A percentile compares a stretch with the other conserved stretches of the same genome.
phyloP scores from a whole-genome alignment of 768 basidiomycete genomes.

The Roridomyces roridus region DNA sequence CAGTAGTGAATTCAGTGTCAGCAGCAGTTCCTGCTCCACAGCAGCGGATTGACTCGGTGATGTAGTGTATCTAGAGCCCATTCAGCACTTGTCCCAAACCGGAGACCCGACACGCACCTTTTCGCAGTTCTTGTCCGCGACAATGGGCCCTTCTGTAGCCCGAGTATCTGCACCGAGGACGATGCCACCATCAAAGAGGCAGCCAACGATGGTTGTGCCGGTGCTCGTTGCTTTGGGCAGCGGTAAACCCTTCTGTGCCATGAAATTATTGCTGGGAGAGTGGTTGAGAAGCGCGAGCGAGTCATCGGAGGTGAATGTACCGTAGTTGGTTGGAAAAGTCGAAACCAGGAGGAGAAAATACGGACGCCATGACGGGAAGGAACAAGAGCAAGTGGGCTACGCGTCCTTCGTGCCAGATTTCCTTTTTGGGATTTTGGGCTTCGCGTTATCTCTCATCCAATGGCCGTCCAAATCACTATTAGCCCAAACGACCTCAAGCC shows the following conservation, averaged over 20 bases:
- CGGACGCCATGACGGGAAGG: conserved; percentile 42
- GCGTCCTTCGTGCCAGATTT: conserved; percentile 8
- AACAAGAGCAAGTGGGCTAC: too few species aligned
- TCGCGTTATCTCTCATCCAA: background rate
- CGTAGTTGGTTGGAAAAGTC: conserved; percentile 79
- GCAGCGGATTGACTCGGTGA: conserved; percentile 94
- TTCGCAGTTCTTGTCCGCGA: conserved; percentile 99
- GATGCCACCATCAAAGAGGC: conserved; percentile 90
- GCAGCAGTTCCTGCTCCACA: conserved; percentile 99
- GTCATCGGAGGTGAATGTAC: conserved; percentile 38
- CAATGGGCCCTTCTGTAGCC: conserved; percentile 92
- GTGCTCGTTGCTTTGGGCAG: conserved; percentile 89
- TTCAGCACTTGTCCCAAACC: background rate
- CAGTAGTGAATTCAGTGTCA: conserved; percentile 95
- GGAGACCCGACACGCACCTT: conserved; percentile 63
- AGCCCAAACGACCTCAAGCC: conserved; percentile 80
- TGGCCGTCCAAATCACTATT: conserved; percentile 74
- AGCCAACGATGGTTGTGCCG: conserved; percentile 98
- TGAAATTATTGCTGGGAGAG: conserved; percentile 69
- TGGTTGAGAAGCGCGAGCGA: background rate
- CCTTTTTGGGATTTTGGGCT: too few species aligned
- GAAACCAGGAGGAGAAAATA: conserved; percentile 66
- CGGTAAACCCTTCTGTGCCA: conserved; percentile 71
- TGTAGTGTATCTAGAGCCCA: conserved; percentile 85
- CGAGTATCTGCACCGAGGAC: conserved; percentile 96